Evolutionary conservation across 108 stramenopile genomes (phyloP).

Genomic region (Chaetoceros muelleri): DNA sequence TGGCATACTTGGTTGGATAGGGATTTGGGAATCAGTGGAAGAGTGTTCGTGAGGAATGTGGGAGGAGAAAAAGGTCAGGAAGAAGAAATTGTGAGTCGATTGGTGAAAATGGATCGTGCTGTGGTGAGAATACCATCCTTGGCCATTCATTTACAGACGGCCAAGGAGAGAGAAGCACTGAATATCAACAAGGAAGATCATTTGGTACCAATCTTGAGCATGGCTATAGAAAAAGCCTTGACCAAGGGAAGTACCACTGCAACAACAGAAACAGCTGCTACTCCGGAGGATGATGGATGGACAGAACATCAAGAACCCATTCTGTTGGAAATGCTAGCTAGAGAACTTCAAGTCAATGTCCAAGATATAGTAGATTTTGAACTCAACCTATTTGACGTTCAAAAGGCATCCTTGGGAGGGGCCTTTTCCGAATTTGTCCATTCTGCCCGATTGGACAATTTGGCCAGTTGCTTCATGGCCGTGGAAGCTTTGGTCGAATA

Average conservation of each 20-base stretch:
- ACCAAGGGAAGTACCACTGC: slow-evolving; percentile 12
- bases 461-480: slow-evolving; percentile 83
- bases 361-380: slow-evolving; percentile 87
- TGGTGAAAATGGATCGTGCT: slow-evolving; percentile 60
- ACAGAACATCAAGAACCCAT: slow-evolving; percentile 72
- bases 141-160: slow-evolving; percentile 90
- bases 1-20: slow-evolving; percentile 97
- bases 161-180: slow-evolving; percentile 80
- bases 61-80: slow-evolving; percentile 6
- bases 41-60: slow-evolving; percentile 75
- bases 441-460: slow-evolving; percentile 92
- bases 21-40: slow-evolving; percentile 87
- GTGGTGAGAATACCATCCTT: slow-evolving; percentile 87
- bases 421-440: slow-evolving; percentile 80
- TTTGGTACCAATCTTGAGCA: slow-evolving; percentile 83
- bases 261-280: slow-evolving; percentile 1
- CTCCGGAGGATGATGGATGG: slow-evolving; percentile 43
- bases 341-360: slow-evolving; percentile 39
- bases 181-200: slow-evolving; percentile 91
- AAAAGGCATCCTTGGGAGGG: slow-evolving; percentile 83
- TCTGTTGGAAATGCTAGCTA: slow-evolving; percentile 66
- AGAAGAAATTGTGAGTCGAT: slow-evolving; percentile 25
- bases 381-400: slow-evolving; percentile 86
- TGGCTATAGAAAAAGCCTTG: slow-evolving; percentile 62
- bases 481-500: slow-evolving; percentile 62